Evolutionary conservation across 768 basidiomycete species (phyloP).

Genomic region (Hericium erinaceus): DNA sequence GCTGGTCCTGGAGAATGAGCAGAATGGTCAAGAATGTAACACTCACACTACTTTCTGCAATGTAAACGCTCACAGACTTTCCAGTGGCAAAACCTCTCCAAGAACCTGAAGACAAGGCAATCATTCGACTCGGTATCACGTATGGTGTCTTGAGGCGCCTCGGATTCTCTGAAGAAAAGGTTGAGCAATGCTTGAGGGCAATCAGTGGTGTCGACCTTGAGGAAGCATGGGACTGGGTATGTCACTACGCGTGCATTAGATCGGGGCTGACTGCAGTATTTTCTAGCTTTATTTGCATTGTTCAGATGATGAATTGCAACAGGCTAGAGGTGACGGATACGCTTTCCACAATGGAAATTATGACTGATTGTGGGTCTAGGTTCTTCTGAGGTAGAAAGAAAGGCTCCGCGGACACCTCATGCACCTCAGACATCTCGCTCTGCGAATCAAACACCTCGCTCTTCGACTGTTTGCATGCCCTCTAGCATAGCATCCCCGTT

Average conservation of each 20-base stretch:
- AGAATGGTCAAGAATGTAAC: neutral
- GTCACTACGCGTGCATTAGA: slow-evolving; percentile 14
- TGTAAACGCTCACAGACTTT: no score
- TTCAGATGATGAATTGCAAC: slow-evolving; percentile 45
- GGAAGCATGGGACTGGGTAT: slow-evolving; percentile 86
- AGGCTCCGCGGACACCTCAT: neutral
- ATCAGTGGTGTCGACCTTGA: slow-evolving; percentile 71
- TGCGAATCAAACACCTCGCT: neutral
- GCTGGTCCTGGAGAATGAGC: slow-evolving; percentile 30
- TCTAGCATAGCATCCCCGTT: no score
- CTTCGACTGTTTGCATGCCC: neutral
- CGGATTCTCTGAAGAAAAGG: slow-evolving; percentile 61
- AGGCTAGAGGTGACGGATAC: slow-evolving; percentile 25
- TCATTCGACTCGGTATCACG: slow-evolving; percentile 64
- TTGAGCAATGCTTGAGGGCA: slow-evolving; percentile 59
- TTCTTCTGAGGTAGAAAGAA: neutral
- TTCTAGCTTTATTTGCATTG: slow-evolving; percentile 58
- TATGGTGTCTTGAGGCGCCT: slow-evolving; percentile 74
- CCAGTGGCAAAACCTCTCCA: slow-evolving; percentile 32
- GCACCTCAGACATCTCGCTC: neutral
- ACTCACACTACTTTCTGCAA: neutral
- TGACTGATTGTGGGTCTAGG: neutral
- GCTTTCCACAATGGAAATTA: neutral
- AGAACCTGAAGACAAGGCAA: slow-evolving; percentile 60
- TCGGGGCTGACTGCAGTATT: neutral